Percentiles rank a stretch among this genome's conserved stretches.
These are phyloP conservation scores for Pleurotus tuoliensis DNA, from an alignment of 768 basidiomycete species.

Conservation along the genomic window DNA sequence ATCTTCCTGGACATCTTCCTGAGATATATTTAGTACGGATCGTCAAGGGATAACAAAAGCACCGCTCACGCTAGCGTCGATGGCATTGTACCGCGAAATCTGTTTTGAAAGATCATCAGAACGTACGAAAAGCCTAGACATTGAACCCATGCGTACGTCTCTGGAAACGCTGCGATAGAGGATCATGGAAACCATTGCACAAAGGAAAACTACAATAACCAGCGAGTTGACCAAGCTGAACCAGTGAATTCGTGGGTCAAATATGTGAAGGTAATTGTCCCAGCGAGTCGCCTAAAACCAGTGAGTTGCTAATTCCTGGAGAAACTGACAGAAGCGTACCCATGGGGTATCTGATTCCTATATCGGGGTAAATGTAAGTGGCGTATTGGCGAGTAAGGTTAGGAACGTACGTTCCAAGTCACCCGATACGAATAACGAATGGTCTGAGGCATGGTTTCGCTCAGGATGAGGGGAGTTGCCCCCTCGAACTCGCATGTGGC, in stretches of 20 bases:
- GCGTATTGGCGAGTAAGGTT: background rate
- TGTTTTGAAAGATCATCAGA: conserved; percentile 26
- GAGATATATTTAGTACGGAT: background rate
- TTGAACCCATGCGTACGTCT: conserved; percentile 54
- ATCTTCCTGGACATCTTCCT: conserved; percentile 97
- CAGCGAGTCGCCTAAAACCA: conserved; percentile 78
- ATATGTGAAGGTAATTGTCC: conserved; percentile 94
- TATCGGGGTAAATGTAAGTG: background rate
- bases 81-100: conserved; percentile 93
- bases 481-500: conserved; percentile 49
- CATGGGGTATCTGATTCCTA: conserved; percentile 85
- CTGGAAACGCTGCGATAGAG: conserved; percentile 81
- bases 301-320: background rate
- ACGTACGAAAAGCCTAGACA: background rate
- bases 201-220: conserved; percentile 88
- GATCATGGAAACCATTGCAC: conserved; percentile 91
- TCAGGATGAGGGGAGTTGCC: conserved; percentile 49
- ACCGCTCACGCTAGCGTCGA: conserved; percentile 73
- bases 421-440: conserved; percentile 88
- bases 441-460: conserved; percentile 53
- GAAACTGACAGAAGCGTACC: conserved; percentile 35
- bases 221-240: conserved; percentile 92
- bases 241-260: conserved; percentile 95
- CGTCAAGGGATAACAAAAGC: background rate
- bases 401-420: conserved; percentile 69